phyloP scores from a whole-genome alignment of 2,329 filamentous ascomycete species.

The Talaromyces funiculosus region DNA sequence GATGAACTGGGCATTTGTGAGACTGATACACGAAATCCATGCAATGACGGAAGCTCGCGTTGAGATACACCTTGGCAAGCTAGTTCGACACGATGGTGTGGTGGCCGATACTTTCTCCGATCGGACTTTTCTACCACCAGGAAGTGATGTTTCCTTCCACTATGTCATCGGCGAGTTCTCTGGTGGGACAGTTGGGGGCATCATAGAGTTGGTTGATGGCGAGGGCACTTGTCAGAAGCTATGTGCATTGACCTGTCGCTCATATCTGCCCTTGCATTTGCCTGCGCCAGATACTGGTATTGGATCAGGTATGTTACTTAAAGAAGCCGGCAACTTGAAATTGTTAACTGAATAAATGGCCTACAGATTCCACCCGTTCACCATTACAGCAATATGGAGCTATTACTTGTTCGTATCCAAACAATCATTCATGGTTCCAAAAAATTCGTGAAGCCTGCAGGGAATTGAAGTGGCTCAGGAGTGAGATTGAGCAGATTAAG shows the following conservation, averaged over 20 bases:
- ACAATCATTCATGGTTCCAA: neutral
- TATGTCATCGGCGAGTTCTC: neutral
- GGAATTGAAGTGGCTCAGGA: neutral
- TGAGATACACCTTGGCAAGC: neutral
- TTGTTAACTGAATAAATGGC: neutral
- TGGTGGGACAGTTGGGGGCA: neutral
- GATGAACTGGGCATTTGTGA: neutral
- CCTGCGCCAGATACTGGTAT: neutral
- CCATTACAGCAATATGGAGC: neutral
- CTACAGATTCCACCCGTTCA: neutral
- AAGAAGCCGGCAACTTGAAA: neutral
- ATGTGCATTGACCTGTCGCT: slow-evolving; percentile 1
- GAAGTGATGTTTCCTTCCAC: slow-evolving; percentile 1
- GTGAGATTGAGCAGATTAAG: neutral
- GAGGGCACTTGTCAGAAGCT: neutral
- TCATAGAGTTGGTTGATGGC: neutral
- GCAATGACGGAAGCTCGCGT: neutral
- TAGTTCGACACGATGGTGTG: neutral
- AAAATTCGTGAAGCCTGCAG: neutral
- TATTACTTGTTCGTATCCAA: neutral
- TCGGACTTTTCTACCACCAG: neutral
- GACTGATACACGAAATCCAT: neutral
- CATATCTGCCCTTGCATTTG: neutral
- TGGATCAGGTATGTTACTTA: neutral
- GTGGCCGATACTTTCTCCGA: neutral